Evolutionary conservation across 83 land plant species (phyloP).

Genomic region (Thuja plicata): DNA sequence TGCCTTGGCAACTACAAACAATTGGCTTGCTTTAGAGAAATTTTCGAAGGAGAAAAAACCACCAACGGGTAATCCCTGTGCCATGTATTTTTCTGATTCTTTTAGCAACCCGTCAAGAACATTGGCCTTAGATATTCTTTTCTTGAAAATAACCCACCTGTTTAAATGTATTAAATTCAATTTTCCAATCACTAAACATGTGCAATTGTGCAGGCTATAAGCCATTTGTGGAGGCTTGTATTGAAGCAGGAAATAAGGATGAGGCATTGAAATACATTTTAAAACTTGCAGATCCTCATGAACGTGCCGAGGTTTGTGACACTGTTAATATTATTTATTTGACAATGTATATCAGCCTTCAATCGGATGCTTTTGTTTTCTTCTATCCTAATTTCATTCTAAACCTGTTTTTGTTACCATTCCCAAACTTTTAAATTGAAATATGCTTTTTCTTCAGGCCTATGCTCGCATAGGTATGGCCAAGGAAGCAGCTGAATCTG

Average conservation of each 20-base stretch:
- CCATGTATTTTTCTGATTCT: neutral
- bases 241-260: constrained; percentile 78
- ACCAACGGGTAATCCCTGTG: constrained; percentile 69
- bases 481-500: constrained; percentile 97
- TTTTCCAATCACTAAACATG: neutral
- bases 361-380: neutral
- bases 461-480: constrained; percentile 95
- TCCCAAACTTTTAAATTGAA: neutral
- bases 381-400: neutral
- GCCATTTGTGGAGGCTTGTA: constrained; percentile 98
- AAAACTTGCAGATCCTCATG: constrained; percentile 86
- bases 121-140: neutral
- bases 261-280: constrained; percentile 97
- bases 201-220: constrained; percentile 61
- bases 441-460: constrained; percentile 47
- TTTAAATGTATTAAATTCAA: constrained; percentile 7
- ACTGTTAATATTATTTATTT: neutral
- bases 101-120: neutral
- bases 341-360: neutral
- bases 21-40: constrained; percentile 95
- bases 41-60: constrained; percentile 95
- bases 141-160: constrained; percentile 7
- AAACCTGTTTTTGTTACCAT: neutral
- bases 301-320: constrained; percentile 85
- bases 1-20: constrained; percentile 86